phyloP scores from a whole-genome alignment of 2,329 filamentous ascomycete genomes.

The Parastagonospora avenae region DNA sequence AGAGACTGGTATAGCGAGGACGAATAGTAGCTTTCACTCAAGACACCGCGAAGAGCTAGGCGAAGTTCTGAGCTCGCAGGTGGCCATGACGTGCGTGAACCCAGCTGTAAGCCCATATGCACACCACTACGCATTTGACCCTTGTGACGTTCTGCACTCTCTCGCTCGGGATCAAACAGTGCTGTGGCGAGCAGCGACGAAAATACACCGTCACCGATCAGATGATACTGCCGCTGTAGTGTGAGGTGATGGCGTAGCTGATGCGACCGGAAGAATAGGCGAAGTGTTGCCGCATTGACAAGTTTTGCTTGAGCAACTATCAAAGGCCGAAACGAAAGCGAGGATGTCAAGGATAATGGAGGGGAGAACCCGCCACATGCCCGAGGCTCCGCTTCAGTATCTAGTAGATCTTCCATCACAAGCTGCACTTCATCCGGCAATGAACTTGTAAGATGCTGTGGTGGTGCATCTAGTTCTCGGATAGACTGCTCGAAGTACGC shows the following conservation, averaged over 20 bases:
- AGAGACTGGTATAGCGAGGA: constrained; percentile 39
- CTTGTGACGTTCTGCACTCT: constrained; percentile 74
- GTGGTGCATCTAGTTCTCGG: constrained; percentile 30
- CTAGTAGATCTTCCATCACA: constrained; percentile 27
- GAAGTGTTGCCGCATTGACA: constrained; percentile 77
- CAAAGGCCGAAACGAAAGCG: constrained; percentile 77
- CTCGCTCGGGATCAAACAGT: constrained; percentile 82
- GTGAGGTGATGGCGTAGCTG: constrained; percentile 72
- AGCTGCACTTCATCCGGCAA: constrained; percentile 37
- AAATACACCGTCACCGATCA: constrained; percentile 85
- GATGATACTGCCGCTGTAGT: constrained; percentile 78
- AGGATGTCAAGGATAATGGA: constrained; percentile 62
- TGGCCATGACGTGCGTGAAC: constrained; percentile 84
- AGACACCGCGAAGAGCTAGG: constrained; percentile 82
- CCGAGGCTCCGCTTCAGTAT: background rate
- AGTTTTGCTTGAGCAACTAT: constrained; percentile 75
- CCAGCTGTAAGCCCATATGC: constrained; percentile 80
- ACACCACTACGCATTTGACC: constrained; percentile 69
- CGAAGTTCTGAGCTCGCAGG: constrained; percentile 93
- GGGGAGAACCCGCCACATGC: constrained; percentile 48
- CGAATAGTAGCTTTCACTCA: constrained; percentile 72
- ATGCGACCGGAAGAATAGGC: constrained; percentile 76
- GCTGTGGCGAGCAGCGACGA: constrained; percentile 78
- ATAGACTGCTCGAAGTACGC: constrained; percentile 36
- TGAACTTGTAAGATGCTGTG: constrained; percentile 9